These are phyloP conservation scores for Vigna hirtella DNA, from an alignment of 306 rosid genomes.

Conservation along the genomic window DNA sequence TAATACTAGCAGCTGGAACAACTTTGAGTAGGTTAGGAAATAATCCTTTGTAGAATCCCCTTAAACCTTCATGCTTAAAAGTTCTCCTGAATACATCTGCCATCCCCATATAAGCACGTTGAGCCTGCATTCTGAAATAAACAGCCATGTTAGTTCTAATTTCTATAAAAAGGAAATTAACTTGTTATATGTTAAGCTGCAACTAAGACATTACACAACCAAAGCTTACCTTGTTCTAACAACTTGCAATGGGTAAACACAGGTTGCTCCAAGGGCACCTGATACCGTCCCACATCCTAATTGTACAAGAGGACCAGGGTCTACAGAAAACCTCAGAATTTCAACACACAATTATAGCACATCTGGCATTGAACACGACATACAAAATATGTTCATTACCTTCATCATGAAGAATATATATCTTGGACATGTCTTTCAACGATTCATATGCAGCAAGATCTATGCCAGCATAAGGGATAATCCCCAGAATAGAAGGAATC, in stretches of 20 bases:
- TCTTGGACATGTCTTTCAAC: constrained; percentile 5
- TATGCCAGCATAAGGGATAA: constrained; percentile 17
- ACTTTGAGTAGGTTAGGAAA: constrained; percentile 20
- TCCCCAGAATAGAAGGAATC: constrained; percentile 18
- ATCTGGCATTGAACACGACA: constrained; percentile 24
- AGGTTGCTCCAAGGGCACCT: constrained; percentile 76
- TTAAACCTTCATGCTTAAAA: constrained; percentile 57
- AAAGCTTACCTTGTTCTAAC: constrained; percentile 69
- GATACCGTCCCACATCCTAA: constrained; percentile 79
- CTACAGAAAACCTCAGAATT: constrained; percentile 46
- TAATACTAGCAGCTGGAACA: constrained; percentile 20
- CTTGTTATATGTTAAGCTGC: background rate
- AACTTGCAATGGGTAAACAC: constrained; percentile 84
- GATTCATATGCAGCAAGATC: constrained; percentile 20
- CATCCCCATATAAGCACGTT: constrained; percentile 68
- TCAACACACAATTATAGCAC: constrained; percentile 27
- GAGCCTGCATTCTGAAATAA: constrained; percentile 76
- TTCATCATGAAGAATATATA: constrained; percentile 8
- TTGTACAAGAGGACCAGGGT: constrained; percentile 78
- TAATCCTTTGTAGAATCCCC: constrained; percentile 68
- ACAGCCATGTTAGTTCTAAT: constrained; percentile 1
- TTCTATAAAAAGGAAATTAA: constrained; percentile 5
- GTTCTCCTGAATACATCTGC: constrained; percentile 75
- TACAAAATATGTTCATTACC: constrained; percentile 30
- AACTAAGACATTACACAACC: background rate